Evolutionary conservation across 2,329 filamentous ascomycete genomes (phyloP).

Genomic region (Beauveria rudraprayagi): DNA sequence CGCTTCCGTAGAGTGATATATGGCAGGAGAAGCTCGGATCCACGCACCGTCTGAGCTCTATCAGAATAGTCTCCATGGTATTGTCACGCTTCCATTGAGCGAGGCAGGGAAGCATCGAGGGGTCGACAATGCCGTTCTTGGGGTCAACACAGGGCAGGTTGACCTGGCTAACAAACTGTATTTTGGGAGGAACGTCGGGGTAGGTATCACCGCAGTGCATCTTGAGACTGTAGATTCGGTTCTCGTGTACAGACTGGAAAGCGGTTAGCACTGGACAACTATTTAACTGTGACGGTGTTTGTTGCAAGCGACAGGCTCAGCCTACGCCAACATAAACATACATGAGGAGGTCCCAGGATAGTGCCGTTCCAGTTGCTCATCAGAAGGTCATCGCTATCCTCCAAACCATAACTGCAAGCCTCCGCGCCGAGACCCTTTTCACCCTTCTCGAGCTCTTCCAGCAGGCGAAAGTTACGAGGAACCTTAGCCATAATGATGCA

Average conservation of each 20-base stretch:
- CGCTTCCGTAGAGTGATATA: background rate
- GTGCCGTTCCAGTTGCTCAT: conserved; percentile 99
- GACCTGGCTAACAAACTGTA: conserved; percentile 89
- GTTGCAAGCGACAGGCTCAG: background rate
- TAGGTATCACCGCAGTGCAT: conserved; percentile 91
- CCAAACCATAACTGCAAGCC: conserved; percentile 93
- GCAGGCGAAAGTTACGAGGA: conserved; percentile 88
- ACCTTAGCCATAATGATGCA: conserved; percentile 48
- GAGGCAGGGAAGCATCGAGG: conserved; percentile 73
- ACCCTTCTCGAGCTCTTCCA: conserved; percentile 97
- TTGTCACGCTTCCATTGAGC: conserved; percentile 86
- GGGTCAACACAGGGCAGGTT: conserved; percentile 92
- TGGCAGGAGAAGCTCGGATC: background rate
- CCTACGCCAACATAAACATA: conserved; percentile 38
- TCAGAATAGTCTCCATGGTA: conserved; percentile 89
- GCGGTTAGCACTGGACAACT: background rate
- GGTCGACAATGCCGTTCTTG: conserved; percentile 75
- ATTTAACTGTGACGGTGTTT: no score
- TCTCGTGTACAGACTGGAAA: conserved; percentile 82
- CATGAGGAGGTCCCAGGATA: conserved; percentile 91
- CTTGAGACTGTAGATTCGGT: conserved; percentile 96
- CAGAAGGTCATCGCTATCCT: conserved; percentile 86
- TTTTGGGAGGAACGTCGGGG: conserved; percentile 78
- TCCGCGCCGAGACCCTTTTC: conserved; percentile 96
- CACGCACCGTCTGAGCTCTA: conserved; percentile 69